Conservation (phyloP, 1,139 yeast genomes). For the Kodamaea sp. region DNA sequence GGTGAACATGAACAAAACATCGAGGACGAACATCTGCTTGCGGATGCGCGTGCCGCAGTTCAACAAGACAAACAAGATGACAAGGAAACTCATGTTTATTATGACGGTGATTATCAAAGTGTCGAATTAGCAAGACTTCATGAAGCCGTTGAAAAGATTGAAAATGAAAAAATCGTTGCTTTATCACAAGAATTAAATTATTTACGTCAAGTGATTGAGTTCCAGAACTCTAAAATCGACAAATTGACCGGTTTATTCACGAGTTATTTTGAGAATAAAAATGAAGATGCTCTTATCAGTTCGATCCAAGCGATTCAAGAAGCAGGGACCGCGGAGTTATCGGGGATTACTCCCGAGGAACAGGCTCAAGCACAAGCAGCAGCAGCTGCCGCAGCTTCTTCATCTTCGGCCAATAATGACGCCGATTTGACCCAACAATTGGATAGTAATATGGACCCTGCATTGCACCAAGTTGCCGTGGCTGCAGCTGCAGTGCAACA, state of each 20-base stretch:
- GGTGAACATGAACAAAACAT: conserved; percentile 2
- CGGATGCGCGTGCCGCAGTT: conserved; percentile 2
- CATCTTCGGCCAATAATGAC: conserved; percentile 7
- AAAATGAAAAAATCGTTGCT: conserved; percentile 21
- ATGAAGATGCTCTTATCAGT: conserved; percentile 27
- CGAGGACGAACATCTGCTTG: conserved; percentile 3
- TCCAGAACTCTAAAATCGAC: conserved; percentile 39
- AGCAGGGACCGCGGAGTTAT: conserved; percentile 13
- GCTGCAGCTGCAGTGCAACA: conserved; percentile 33
- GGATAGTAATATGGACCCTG: conserved; percentile 39
- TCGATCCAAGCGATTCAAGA: conserved; percentile 30
- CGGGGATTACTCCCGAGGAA: conserved; percentile 11
- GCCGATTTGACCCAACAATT: conserved; percentile 18
- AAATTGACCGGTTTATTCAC: conserved; percentile 33
- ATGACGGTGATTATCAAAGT: conserved; percentile 3
- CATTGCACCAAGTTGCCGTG: conserved; percentile 37
- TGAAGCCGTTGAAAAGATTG: conserved; percentile 16
- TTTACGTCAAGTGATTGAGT: conserved; percentile 36
- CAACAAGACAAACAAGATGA: conserved; percentile 1
- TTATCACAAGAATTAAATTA: conserved; percentile 33
- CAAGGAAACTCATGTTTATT: conserved; percentile 2
- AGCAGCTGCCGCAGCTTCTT: too few relatives aligned
- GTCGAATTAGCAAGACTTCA: conserved; percentile 14
- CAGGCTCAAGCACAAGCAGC: conserved; percentile 18
- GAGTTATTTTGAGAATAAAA: conserved; percentile 34